These are phyloP conservation scores for Alternaria tenuissima DNA, from an alignment of 2,329 filamentous ascomycete species.

Conservation along the genomic window DNA sequence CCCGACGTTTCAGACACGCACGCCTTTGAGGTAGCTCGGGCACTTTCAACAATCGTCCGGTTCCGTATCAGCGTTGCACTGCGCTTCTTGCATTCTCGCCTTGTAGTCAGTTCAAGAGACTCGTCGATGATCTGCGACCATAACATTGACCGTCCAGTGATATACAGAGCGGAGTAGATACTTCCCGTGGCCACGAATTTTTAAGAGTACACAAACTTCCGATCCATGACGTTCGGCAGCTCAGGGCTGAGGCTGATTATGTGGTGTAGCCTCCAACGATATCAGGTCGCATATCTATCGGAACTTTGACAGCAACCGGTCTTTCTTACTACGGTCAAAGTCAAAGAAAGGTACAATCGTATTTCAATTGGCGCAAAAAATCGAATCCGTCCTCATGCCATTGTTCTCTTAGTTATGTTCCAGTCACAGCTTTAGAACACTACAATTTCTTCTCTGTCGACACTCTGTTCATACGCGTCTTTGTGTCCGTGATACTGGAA, in stretches of 20 bases:
- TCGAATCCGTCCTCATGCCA: neutral
- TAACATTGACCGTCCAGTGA: neutral
- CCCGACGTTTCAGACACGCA: conserved; percentile 19
- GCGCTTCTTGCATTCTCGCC: neutral
- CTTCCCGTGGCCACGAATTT: conserved; percentile 15
- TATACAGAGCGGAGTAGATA: neutral
- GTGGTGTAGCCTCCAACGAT: conserved; percentile 15
- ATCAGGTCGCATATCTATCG: conserved; percentile 12
- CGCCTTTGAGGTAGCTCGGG: conserved; percentile 1
- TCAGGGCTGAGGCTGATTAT: conserved; percentile 8
- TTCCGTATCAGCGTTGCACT: conserved; percentile 14
- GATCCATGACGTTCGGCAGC: conserved; percentile 3
- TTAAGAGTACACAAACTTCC: neutral
- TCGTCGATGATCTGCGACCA: neutral
- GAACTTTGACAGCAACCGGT: conserved; percentile 8
- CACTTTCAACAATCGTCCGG: neutral
- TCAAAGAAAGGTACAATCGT: neutral
- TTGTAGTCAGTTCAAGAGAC: neutral
- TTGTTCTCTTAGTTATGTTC: neutral
- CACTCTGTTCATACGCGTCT: conserved; percentile 39
- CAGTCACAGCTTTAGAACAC: conserved; percentile 22
- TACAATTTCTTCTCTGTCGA: conserved; percentile 21
- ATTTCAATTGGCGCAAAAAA: conserved; percentile 5
- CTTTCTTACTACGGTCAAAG: neutral
- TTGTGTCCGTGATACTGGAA: conserved; percentile 47